Conservation (phyloP, 2,329 filamentous ascomycete species). For the Fusarium tricinctum region DNA sequence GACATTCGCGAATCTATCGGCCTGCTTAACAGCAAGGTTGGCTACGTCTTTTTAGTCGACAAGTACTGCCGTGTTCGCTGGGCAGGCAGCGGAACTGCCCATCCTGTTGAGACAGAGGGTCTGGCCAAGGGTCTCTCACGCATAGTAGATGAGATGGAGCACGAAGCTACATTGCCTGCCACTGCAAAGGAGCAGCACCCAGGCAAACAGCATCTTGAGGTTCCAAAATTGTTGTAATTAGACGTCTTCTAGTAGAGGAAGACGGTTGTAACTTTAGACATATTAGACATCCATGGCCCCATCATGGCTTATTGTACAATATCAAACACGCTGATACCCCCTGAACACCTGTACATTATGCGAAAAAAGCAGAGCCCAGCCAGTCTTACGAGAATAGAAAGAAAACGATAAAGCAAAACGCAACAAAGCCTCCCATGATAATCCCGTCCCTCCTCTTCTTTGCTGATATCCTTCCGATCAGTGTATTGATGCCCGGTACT, state of each 20-base stretch:
- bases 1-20: constrained; percentile 74
- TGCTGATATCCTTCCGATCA: constrained; percentile 92
- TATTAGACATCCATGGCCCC: constrained; percentile 46
- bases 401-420: constrained; percentile 88
- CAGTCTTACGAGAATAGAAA: constrained; percentile 76
- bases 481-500: constrained; percentile 90
- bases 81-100: constrained; percentile 84
- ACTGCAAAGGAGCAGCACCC: constrained; percentile 54
- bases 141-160: constrained; percentile 71
- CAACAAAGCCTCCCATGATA: constrained; percentile 92
- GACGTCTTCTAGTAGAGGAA: constrained; percentile 31
- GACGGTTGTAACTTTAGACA: constrained; percentile 44
- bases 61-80: constrained; percentile 90
- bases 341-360: constrained; percentile 53
- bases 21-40: constrained; percentile 89
- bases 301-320: constrained; percentile 52
- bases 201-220: constrained; percentile 52
- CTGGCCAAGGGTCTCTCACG: constrained; percentile 74
- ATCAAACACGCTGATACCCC: constrained; percentile 56
- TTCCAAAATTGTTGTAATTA: constrained; percentile 49
- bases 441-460: constrained; percentile 96
- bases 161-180: constrained; percentile 53
- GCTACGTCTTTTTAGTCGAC: constrained; percentile 94
- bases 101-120: constrained; percentile 75
- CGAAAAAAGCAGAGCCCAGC: constrained; percentile 29